Evolutionary conservation across 768 basidiomycete genomes (phyloP).

Genomic region (Rhizopogon vesiculosus): DNA sequence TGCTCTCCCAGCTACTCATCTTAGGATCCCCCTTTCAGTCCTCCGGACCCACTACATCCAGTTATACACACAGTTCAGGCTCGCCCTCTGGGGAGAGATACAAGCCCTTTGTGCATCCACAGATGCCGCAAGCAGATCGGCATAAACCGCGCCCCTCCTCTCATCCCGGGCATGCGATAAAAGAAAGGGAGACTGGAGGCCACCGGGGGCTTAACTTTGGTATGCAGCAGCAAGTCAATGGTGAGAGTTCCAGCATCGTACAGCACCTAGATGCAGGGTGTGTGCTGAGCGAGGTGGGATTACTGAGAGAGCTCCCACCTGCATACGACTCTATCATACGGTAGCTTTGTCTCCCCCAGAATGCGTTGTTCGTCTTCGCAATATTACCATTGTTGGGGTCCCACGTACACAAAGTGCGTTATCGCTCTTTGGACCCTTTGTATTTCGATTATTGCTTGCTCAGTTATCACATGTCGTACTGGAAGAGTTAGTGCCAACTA

Average conservation of each 20-base stretch:
- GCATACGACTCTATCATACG: conserved; percentile 23
- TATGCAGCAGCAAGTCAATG: background rate
- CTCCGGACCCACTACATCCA: conserved; percentile 1
- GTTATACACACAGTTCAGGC: no score
- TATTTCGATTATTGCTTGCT: no score
- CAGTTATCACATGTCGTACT: no score
- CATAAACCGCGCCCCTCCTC: conserved; percentile 7
- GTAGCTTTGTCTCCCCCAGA: background rate
- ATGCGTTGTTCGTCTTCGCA: no score
- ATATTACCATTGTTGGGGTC: no score
- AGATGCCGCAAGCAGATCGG: conserved; percentile 16
- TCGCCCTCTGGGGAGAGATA: conserved; percentile 3
- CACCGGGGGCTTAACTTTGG: conserved; percentile 1
- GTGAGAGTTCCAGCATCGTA: conserved; percentile 9
- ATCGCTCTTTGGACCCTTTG: no score
- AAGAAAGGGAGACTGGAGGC: conserved; percentile 20
- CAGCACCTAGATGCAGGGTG: conserved; percentile 24
- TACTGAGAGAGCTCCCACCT: conserved; percentile 23
- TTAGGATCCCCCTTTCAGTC: conserved; percentile 5
- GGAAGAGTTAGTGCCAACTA: no score
- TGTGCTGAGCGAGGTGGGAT: conserved; percentile 14
- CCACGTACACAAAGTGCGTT: no score
- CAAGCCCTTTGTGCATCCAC: background rate
- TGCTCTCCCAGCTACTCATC: no score
- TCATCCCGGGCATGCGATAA: conserved; percentile 5